Base-by-base conservation (phyloP, 2,329 filamentous ascomycete genomes). In the Fusarium torulosum region DNA sequence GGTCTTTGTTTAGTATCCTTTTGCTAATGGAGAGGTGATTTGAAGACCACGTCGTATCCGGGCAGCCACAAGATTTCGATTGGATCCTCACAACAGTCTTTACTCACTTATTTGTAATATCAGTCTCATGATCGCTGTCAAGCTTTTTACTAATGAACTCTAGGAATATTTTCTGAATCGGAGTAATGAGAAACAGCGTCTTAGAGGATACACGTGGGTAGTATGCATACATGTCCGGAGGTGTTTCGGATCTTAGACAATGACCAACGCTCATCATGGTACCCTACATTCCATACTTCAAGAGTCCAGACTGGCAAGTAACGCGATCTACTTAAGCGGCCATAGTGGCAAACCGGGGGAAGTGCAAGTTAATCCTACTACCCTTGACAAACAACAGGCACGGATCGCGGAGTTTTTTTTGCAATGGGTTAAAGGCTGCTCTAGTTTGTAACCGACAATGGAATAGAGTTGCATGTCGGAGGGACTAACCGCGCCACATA, bases 401-500 rank as follows among this genome's bases (percentile, higher is more conserved):
- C 6, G 6, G 14, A 37, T 41, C 14, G 42, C 4, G 13, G 10
- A 23, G 11, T 25, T 35, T 41, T 35, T 41, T 3, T 61, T 38
- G 47, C 19, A 61, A 61, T 13, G 2, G 43, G 47, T 7, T 17
- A 42, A 37, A 8, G 0, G 9, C 13, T 9, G 7, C 4, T 10
- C 35, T 19, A 37, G 17, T 37, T n/a, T 37, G 17, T 2, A 6
- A 23, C 37, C 33, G 25, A 25, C 2, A 4, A 45, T 25, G 25
- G 17, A 27, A 17, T 35, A 45, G 25, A 17, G 2, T 25, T n/a
- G 20, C 9, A 10, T 11, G n/a, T 43, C 41, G 6, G 14, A 17
- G 19, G 27, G 25, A 11, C 37, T 43, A 33, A 13, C 27, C 27
- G 19, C 50, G 59, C 59, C 58, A 62, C 58, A 11, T 63, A 35